Evolutionary conservation across 495 filamentous ascomycete genomes (phyloP).

Genomic region (Xylaria scruposa): DNA sequence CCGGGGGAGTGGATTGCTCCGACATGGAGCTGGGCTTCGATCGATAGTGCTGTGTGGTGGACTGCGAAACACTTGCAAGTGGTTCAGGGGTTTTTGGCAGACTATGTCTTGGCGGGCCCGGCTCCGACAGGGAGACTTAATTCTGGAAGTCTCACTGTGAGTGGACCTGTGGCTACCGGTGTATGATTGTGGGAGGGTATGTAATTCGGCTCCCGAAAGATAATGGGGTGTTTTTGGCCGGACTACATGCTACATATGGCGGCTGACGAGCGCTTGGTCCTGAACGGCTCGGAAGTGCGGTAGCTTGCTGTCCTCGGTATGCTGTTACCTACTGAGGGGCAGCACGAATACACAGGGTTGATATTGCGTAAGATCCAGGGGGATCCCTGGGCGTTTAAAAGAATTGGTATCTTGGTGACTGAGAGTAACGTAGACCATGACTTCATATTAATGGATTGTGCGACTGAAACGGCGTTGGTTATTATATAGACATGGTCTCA

Average conservation of each 20-base stretch:
- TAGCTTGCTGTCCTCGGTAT: conserved; percentile 12
- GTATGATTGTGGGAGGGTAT: neutral
- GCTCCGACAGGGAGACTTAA: conserved; percentile 1
- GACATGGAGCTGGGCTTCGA: conserved; percentile 21
- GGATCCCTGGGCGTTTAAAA: neutral
- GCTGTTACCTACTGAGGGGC: neutral
- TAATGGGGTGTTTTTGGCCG: conserved; percentile 8
- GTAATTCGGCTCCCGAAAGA: neutral
- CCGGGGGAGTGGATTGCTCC: conserved; percentile 2
- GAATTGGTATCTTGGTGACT: neutral
- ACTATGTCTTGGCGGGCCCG: neutral
- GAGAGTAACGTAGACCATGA: neutral
- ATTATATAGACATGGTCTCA: neutral
- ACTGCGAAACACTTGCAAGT: neutral
- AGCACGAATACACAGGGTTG: neutral
- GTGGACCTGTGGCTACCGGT: neutral
- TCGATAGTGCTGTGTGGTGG: neutral
- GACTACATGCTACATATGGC: conserved; percentile 11
- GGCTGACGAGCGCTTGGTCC: neutral
- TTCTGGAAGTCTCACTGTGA: neutral
- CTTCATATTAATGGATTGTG: neutral
- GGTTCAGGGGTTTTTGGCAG: neutral
- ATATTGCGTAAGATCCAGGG: neutral
- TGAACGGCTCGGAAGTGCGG: neutral
- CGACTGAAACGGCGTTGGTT: neutral